phyloP scores from a whole-genome alignment of 139 green algal species.

The Picochlorum sp. region DNA sequence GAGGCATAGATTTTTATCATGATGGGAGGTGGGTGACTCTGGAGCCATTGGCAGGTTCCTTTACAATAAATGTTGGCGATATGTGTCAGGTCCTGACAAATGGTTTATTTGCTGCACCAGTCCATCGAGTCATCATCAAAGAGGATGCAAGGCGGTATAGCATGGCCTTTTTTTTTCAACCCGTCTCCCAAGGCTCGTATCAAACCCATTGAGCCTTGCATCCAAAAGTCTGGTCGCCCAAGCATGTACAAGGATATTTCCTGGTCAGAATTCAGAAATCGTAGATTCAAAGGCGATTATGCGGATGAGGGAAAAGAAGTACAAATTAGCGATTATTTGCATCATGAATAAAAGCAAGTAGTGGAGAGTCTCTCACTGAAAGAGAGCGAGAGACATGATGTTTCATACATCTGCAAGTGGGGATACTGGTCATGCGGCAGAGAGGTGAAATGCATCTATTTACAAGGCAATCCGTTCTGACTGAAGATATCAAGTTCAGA shows the following conservation, averaged over 20 bases:
- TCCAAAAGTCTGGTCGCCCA: neutral
- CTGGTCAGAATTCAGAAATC: conserved; percentile 2
- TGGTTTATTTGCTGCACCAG: neutral
- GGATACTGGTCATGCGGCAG: no score
- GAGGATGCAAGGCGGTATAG: neutral
- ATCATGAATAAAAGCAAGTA: neutral
- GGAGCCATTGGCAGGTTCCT: neutral
- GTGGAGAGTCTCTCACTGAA: neutral
- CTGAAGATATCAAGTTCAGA: no score
- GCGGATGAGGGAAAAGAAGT: conserved; percentile 1
- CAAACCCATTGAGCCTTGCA: neutral
- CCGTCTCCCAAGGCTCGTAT: neutral
- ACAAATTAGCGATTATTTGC: conserved; percentile 4
- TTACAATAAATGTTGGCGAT: conserved; percentile 4
- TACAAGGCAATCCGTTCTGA: no score
- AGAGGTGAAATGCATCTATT: no score
- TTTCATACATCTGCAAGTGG: no score
- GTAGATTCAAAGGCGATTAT: neutral
- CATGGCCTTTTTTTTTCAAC: conserved; percentile 4
- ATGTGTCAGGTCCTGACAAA: conserved; percentile 1
- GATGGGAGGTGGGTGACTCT: neutral
- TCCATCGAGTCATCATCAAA: neutral
- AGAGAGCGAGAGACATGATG: no score
- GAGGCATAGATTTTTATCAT: neutral
- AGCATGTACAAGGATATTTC: neutral